Base-by-base conservation (phyloP, 176 grass and related monocot species). In the Lolium perenne region DNA sequence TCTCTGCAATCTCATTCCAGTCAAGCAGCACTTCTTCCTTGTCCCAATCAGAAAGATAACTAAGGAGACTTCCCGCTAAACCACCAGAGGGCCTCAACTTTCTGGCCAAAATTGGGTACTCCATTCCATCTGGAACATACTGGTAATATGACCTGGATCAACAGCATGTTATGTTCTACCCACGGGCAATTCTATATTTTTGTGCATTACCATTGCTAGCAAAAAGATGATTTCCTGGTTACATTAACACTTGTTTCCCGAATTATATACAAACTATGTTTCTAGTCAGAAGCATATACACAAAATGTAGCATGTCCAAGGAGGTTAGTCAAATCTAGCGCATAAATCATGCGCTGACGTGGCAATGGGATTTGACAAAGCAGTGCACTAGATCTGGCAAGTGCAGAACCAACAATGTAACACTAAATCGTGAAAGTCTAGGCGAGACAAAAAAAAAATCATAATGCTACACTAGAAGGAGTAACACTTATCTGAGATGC, bases 101-200 rank as follows among this genome's bases (percentile, higher is more conserved):
- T 83, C 97, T 87, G 46, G 86, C 92, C 4, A 98, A 85, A 67
- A 98, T 56, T 77, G 90, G 93, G 88, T 95, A 98, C 58, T 98
- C 97, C 88, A 91, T 95, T 8, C 90, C 86, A 13, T 92, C 87
- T 50, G 94, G 93, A 81, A 98, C 80, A 80, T 94, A 94, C 50
- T 94, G 97, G 74, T 91, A 92, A 88, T 98, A 98, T 64, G 89
- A 90, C 90, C 97, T 95, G 79, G n/a, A 80, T 72, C 40, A 93
- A 32, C 15, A 80, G 68, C 0, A 51, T 60, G 21, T 67, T 60
- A 59, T 50, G 46, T 47, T 83, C 18, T 53, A 75, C 25, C 58
- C 58, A 69, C 38, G 54, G 38, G 2, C 4, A 57, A 71, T 21
- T 61, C 32, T 32, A 45, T 10, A 16, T 71, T 22, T 2, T 6